Conservation (phyloP, 2,329 filamentous ascomycete genomes). For the Penicillium sp. region DNA sequence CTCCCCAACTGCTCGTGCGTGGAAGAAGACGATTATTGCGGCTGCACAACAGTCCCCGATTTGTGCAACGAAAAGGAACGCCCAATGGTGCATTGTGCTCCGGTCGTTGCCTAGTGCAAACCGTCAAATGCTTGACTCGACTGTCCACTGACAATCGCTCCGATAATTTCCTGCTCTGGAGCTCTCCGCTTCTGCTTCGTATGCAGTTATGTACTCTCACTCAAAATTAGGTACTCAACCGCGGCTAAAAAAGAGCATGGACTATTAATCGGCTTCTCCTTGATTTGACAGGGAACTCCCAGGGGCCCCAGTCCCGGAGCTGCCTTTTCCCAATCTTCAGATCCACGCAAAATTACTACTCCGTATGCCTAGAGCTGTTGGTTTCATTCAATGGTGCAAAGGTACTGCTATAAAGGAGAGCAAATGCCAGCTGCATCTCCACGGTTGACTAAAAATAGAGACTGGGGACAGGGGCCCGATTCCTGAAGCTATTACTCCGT, state of each 20-base stretch:
- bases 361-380: neutral
- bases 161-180: slow-evolving; percentile 2
- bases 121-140: slow-evolving; percentile 7
- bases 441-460: slow-evolving; percentile 9
- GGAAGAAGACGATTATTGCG: neutral
- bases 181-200: neutral
- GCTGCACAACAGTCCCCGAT: neutral
- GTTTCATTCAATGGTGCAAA: neutral
- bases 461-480: neutral
- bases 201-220: too few species aligned
- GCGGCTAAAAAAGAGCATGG: neutral
- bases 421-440: slow-evolving; percentile 5
- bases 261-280: neutral
- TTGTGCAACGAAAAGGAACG: neutral
- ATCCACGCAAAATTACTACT: neutral
- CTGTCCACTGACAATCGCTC: slow-evolving; percentile 11
- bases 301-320: neutral
- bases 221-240: neutral
- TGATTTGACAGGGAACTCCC: neutral
- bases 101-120: neutral
- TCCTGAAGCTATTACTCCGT: neutral
- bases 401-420: neutral
- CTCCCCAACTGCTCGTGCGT: neutral
- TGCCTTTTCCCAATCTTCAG: neutral
- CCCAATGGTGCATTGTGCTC: neutral